Evolutionary conservation across 129 eudicot species (phyloP), one percentile per base, ranked within the genome.

Genomic region (Artemisia argyi): DNA sequence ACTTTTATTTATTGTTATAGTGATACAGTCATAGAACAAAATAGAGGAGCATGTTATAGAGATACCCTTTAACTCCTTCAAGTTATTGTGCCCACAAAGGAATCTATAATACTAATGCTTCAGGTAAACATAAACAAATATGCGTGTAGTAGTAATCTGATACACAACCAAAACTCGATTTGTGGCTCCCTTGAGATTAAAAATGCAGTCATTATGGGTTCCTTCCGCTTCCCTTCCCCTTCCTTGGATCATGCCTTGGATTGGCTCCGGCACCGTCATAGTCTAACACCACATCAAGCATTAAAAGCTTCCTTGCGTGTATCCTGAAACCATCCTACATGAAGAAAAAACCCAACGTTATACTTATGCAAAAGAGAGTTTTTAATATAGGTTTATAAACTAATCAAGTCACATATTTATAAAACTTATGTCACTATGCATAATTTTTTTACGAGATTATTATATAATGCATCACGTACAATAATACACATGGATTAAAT

Each of bases 191-290:
- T 55, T 49, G 68, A 67, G 66, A 72, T 60, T 64, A 69, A 54
- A 64, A 66, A 50, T 76, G 44, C 35, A 44, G 20, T 85, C 77
- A 88, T 57, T 30, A 18, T 1, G 79, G 96, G 73, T 65, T 81
- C 66, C 73, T 86, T 71, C 89, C 91, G 1, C 11, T 3, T 0
- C 85, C 79, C 82, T 61, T 83, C 63, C 80, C 87, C 65, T 75
- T 81, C 82, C 86, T 80, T 42, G 95, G 98, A 18, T 93, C 95
- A 75, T 93, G 96, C 82, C 47, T 89, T 7, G 79, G 81, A 70
- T 89, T 93, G 15, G 96, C 76, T 64, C 95, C 87, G 15, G 96
- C 88, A 22, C 83, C 83, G 49, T 89, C 92, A 49, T 91, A 91
- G 76, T 91, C 97, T 47, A 91, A 79, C 80, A 83, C 74, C 0